A percentile compares a stretch with the other conserved stretches of the same genome.
phyloP scores from a whole-genome alignment of 495 filamentous ascomycete species.

The Neurospora terricola region DNA sequence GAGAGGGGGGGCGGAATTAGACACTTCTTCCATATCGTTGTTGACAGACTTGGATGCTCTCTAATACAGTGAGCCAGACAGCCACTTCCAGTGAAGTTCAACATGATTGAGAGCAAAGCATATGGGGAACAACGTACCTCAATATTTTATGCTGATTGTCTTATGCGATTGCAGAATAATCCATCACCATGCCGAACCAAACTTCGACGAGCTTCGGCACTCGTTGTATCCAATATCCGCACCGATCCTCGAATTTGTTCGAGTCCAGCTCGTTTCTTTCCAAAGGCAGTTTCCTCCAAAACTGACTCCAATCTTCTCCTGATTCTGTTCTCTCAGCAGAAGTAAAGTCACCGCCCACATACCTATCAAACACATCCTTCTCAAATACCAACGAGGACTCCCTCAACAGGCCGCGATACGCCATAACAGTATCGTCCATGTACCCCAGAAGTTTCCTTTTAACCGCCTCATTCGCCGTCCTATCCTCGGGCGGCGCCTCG shows the following conservation, averaged over 20 bases:
- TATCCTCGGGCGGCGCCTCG: neutral
- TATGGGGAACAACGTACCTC: no score
- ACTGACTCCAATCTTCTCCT: neutral
- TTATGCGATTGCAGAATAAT: neutral
- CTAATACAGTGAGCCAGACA: no score
- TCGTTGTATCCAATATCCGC: neutral
- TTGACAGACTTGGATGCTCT: no score
- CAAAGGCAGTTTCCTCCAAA: neutral
- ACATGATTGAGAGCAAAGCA: no score
- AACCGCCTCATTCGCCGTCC: neutral
- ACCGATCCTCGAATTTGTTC: neutral
- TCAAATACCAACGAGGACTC: neutral
- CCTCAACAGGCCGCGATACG: neutral
- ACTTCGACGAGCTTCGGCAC: neutral
- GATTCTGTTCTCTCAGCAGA: neutral
- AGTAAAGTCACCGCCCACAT: neutral
- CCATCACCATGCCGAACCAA: neutral
- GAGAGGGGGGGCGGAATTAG: no score
- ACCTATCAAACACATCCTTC: neutral
- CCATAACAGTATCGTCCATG: constrained; percentile 1
- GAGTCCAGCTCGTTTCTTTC: neutral
- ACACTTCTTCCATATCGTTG: no score
- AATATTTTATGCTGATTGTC: no score
- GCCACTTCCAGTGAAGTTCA: no score
- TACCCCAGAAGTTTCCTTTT: neutral